Conservation (phyloP, 2,329 filamentous ascomycete genomes). For the Emmonsiellopsis sp. region DNA sequence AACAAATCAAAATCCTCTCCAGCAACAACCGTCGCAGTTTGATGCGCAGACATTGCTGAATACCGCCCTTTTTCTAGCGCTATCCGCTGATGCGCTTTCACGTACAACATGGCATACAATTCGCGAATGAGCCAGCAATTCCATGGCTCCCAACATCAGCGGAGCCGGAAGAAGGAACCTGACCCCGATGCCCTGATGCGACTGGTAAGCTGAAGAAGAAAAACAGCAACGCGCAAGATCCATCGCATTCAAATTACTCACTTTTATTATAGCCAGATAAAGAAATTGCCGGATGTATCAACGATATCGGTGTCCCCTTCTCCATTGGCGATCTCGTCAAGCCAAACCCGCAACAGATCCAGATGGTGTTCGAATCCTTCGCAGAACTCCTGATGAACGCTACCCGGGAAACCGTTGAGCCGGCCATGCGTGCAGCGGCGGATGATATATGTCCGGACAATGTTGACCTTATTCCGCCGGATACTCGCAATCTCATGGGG, state of each 20-base stretch:
- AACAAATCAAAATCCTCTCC: conserved; percentile 9
- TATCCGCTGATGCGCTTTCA: background rate
- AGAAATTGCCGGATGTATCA: conserved; percentile 95
- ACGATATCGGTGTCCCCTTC: conserved; percentile 89
- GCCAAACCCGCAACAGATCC: conserved; percentile 86
- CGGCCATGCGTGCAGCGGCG: conserved; percentile 85
- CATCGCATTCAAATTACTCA: background rate
- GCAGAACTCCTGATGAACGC: conserved; percentile 89
- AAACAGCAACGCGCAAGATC: background rate
- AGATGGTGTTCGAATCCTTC: conserved; percentile 98
- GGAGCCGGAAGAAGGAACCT: conserved; percentile 45
- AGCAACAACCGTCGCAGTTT: background rate
- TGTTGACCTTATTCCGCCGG: conserved; percentile 70
- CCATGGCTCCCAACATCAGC: conserved; percentile 34
- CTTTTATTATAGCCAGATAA: conserved; percentile 43
- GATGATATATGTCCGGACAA: conserved; percentile 73
- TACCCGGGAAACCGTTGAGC: conserved; percentile 85
- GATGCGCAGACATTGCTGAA: background rate
- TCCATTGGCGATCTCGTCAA: conserved; percentile 80
- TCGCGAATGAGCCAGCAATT: conserved; percentile 44
- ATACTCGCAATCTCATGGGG: conserved; percentile 89
- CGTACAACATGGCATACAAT: conserved; percentile 39
- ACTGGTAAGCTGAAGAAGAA: conserved; percentile 32
- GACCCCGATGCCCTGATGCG: conserved; percentile 50
- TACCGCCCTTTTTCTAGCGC: background rate